A percentile compares a stretch with the other conserved stretches of the same genome.
These are phyloP conservation scores for Phylloporus rhodoxanthus DNA, from an alignment of 768 basidiomycete genomes.

Conservation along the genomic window DNA sequence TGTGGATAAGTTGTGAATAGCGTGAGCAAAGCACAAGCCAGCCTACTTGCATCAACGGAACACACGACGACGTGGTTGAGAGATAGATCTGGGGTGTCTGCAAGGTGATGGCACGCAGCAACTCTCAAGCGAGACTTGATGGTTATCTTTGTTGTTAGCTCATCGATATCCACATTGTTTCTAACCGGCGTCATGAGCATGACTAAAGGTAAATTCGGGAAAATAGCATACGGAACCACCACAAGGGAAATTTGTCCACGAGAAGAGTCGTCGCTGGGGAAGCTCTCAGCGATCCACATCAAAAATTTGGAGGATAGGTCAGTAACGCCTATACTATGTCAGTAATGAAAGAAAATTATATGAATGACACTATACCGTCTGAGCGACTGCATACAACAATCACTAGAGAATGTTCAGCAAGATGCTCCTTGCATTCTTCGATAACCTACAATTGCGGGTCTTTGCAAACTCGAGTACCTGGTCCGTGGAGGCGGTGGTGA, in stretches of 20 bases:
- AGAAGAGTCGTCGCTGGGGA: not conserved
- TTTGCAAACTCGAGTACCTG: slow-evolving; percentile 17
- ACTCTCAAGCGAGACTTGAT: slow-evolving; percentile 14
- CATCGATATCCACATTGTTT: slow-evolving; percentile 11
- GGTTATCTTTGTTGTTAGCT: slow-evolving; percentile 11
- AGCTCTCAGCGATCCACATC: slow-evolving; percentile 11
- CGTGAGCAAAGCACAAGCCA: not conserved
- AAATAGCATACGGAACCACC: slow-evolving; percentile 16
- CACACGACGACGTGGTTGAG: slow-evolving; percentile 36
- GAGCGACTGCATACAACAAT: slow-evolving; percentile 15
- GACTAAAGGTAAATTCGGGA: not conserved
- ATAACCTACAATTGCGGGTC: slow-evolving; percentile 18
- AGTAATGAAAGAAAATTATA: not conserved
- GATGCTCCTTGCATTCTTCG: not conserved
- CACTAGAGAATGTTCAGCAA: slow-evolving; percentile 10
- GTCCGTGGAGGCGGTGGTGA: slow-evolving; percentile 6
- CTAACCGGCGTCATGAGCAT: slow-evolving; percentile 8
- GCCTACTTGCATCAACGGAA: slow-evolving; percentile 35
- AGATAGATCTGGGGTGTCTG: slow-evolving; percentile 16
- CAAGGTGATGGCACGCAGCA: slow-evolving; percentile 8
- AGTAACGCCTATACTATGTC: slow-evolving; percentile 13
- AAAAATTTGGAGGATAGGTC: slow-evolving; percentile 17
- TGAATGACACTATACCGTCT: slow-evolving; percentile 12
- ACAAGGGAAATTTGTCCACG: slow-evolving; percentile 12
- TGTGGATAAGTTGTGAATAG: slow-evolving; percentile 16